Base-by-base conservation (phyloP, 83 land plant genomes). In the Diphasiastrum complanatum region DNA sequence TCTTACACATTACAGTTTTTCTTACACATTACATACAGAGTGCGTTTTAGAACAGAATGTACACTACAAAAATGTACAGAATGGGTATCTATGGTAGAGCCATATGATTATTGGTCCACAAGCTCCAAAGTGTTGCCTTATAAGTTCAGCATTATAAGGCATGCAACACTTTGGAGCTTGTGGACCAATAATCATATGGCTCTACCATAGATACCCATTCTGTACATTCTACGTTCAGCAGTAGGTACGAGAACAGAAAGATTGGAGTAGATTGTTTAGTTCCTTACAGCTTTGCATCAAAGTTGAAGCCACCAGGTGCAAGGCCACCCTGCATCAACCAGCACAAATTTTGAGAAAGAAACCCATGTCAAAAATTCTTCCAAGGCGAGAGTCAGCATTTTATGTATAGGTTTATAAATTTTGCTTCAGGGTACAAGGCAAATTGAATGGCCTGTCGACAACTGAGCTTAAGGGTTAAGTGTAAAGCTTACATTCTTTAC, bases 221-320 rank as follows among this genome's bases (percentile, higher is more conserved):
- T 52, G 23, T 30, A 60, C 43, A 10, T 33, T 1, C 23, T 62
- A 25, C 26, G 29, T 45, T 10, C 11, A 5, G 10, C 41, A 43
- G 16, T 46, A 57, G 32, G 26, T 1, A 56, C 20, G 19, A 22
- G n/a, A 22, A 49, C 25, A 51, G 14, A 34, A 60, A 37, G 43
- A 16, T 40, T 8, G 43, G 43, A 40, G 16, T 40, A 16, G 43
- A 8, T 40, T n/a, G n/a, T n/a, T n/a, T n/a, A n/a, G n/a, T n/a
- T n/a, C 65, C 88, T 79, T 29, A 92, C 97, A 92, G 51, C 83
- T 92, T 92, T 0, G 96, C 98, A 68, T 92, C 98, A 57, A 92
- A 92, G 74, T 92, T 92, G 82, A 92, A 88, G 41, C 98, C 98
- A 61, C 98, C 96, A 34, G 98, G 96, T 35, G 96, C 87, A 36